Evolutionary conservation across 2,329 filamentous ascomycete genomes (phyloP), one percentile per base, ranked within the genome.

Genomic region (Fusarium aywerte): DNA sequence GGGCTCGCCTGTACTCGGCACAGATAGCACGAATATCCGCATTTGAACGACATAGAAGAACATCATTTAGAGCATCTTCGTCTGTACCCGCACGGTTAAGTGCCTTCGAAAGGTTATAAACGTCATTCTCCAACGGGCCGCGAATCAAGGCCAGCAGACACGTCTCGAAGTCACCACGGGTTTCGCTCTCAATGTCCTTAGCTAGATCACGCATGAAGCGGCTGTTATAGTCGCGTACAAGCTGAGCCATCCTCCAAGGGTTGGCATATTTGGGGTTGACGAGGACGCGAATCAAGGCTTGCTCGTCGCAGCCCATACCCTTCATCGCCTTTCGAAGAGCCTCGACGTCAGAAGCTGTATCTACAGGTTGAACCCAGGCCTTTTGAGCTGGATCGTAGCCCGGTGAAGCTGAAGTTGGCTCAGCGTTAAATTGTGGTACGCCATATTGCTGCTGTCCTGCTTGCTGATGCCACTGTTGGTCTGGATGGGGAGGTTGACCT

Each of bases 21-120:
- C 31, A 20, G 9, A 79, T 79, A 13, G 76, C 77, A 5, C 73
- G 69, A 1, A 79, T 71, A 36, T 79, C 77, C 4, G 77, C 76
- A 27, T 79, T 79, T 12, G 76, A 77, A 0, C 77, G 77, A 21
- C 75, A 74, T 1, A 79, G 59, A 1, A 79, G 70, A 4, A 78
- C 75, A 16, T 78, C 76, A 11, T 75, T 77, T 7, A 79, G 62
- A 5, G 76, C 74, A 21, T 75, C 73, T 40, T 78, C 74, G 31
- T 79, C 77, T 0, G 76, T 77, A 1, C 76, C 76, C 0, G 70
- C 67, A 0, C 76, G 53, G 2, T 75, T 65, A 3, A 79, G 65
- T 2, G 77, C 73, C 48, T 76, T 76, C 15, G 73, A 67, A 0
- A 79, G 65, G 3, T 69, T 64, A 6, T 62, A 56, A 2, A 74